phyloP scores from a whole-genome alignment of 768 basidiomycete genomes.

The Tricholoma saponaceum region DNA sequence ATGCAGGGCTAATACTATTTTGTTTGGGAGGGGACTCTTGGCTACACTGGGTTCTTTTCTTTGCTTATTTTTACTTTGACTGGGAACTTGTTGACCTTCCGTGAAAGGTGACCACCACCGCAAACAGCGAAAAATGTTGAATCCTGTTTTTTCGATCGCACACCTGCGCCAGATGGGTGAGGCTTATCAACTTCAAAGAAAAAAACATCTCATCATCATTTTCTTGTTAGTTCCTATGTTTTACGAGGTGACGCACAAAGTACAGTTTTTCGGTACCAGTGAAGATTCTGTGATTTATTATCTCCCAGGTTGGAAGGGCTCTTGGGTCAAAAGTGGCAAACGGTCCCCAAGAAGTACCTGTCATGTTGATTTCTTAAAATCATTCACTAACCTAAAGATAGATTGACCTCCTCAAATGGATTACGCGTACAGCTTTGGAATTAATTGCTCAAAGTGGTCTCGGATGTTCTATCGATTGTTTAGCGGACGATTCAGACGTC shows the following conservation, averaged over 20 bases:
- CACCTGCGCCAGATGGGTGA: conserved; percentile 27
- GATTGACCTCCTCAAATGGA: conserved; percentile 26
- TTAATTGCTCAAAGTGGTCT: conserved; percentile 27
- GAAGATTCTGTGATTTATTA: not conserved
- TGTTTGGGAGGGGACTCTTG: conserved; percentile 6
- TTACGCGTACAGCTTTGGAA: conserved; percentile 25
- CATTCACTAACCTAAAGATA: not conserved
- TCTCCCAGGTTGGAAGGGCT: conserved; percentile 5
- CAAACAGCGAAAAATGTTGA: conserved; percentile 33
- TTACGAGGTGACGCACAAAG: conserved; percentile 15
- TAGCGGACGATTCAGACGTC: conserved; percentile 19
- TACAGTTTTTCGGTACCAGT: not conserved
- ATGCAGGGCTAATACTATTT: conserved; percentile 2
- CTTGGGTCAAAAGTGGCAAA: conserved; percentile 7
- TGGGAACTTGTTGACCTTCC: not conserved
- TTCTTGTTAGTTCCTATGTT: conserved; percentile 12
- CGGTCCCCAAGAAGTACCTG: conserved; percentile 12
- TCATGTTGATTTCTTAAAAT: not conserved
- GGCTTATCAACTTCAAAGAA: not conserved
- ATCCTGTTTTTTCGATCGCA: conserved; percentile 32
- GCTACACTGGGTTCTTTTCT: conserved; percentile 4
- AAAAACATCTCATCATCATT: not conserved
- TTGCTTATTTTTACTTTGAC: not conserved
- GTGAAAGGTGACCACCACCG: conserved; percentile 14
- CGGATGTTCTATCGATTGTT: conserved; percentile 27